Percentiles rank a stretch among this genome's conserved stretches.
Evolutionary conservation across 2,329 filamentous ascomycete species (phyloP).

Genomic region (Venturia carpophila): DNA sequence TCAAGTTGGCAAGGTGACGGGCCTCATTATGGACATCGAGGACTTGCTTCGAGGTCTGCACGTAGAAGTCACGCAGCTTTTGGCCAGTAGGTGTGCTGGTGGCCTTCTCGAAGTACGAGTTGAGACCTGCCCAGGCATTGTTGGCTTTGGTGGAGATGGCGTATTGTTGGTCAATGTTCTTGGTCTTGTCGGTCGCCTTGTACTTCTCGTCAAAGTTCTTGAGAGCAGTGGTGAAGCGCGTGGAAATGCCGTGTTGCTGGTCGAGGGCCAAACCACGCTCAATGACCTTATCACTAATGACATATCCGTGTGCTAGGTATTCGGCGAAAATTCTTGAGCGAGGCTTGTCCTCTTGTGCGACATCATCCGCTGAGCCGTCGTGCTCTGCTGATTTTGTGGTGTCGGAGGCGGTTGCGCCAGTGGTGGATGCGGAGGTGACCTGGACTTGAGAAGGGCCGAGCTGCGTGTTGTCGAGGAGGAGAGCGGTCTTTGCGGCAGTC

Average conservation of each 20-base stretch:
- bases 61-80: constrained; percentile 83
- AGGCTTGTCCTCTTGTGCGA: constrained; percentile 95
- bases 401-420: constrained; percentile 26
- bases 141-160: constrained; percentile 68
- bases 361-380: constrained; percentile 45
- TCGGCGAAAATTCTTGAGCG: constrained; percentile 88
- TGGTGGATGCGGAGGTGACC: constrained; percentile 63
- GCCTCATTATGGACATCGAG: constrained; percentile 92
- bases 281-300: constrained; percentile 67
- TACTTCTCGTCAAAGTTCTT: constrained; percentile 74
- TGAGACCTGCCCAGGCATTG: constrained; percentile 58
- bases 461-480: constrained; percentile 94
- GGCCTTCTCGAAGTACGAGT: constrained; percentile 93
- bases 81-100: constrained; percentile 78
- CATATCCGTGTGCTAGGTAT: constrained; percentile 79
- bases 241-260: constrained; percentile 77
- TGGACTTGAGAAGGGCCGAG: constrained; percentile 69
- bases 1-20: constrained; percentile 76
- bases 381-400: constrained; percentile 44
- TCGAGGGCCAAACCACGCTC: constrained; percentile 81
- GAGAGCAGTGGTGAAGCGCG: constrained; percentile 69
- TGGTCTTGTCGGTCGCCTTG: constrained; percentile 80
- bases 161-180: constrained; percentile 76
- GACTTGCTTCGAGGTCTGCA: constrained; percentile 76
- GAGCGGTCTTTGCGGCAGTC: constrained; percentile 91